Percentiles rank a stretch among this genome's conserved stretches.
phyloP scores from a whole-genome alignment of 257 asterid species.

The Marsdenia floribunda region DNA sequence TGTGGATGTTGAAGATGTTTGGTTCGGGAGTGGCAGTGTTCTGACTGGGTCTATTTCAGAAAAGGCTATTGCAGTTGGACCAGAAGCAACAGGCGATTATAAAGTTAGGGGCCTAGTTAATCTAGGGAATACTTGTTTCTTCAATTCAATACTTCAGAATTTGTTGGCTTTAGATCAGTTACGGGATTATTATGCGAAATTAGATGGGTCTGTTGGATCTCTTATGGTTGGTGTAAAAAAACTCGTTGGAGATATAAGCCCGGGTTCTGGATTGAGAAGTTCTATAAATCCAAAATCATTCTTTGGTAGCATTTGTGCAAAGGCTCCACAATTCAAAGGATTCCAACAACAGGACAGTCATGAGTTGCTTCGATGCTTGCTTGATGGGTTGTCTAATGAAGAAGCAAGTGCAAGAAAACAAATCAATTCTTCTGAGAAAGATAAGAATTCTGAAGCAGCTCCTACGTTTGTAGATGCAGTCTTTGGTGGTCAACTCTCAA shows the following conservation, averaged over 20 bases:
- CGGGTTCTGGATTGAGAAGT: conserved; percentile 42
- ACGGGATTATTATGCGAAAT: conserved; percentile 45
- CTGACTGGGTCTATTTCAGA: conserved; percentile 39
- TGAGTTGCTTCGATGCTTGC: conserved; percentile 81
- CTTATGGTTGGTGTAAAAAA: conserved; percentile 60
- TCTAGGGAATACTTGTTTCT: conserved; percentile 96
- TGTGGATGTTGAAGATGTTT: conserved; percentile 64
- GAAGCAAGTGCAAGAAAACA: conserved; percentile 52
- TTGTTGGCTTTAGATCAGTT: conserved; percentile 54
- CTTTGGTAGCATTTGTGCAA: conserved; percentile 64
- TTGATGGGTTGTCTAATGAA: conserved; percentile 72
- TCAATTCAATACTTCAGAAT: conserved; percentile 80
- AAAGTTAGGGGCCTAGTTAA: conserved; percentile 68
- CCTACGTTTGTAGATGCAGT: conserved; percentile 64
- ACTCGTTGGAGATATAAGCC: conserved; percentile 48
- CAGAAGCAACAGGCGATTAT: conserved; percentile 32
- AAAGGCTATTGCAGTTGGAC: conserved; percentile 24
- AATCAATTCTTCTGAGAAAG: conserved; percentile 27
- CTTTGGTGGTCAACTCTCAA: conserved; percentile 83
- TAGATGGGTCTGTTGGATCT: conserved; percentile 66
- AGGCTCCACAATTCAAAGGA: conserved; percentile 87
- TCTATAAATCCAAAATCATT: conserved; percentile 65
- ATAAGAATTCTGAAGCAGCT: conserved; percentile 33
- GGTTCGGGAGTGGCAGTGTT: conserved; percentile 67
- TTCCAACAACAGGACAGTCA: conserved; percentile 96